Evolutionary conservation across 129 eudicot genomes (phyloP).

Genomic region (Calendula officinalis): DNA sequence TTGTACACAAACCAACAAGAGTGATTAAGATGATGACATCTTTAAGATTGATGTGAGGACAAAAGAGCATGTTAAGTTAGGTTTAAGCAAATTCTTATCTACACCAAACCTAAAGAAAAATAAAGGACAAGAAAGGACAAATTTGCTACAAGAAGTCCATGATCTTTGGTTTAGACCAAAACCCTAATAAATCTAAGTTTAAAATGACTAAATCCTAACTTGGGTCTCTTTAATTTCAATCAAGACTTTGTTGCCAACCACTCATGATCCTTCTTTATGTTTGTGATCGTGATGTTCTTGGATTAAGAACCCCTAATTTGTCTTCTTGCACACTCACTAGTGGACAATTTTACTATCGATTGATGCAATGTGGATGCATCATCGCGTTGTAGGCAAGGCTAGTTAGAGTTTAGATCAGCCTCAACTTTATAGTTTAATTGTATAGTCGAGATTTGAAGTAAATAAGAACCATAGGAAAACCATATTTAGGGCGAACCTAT

Average conservation of each 20-base stretch:
- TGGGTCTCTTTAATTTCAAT: slow-evolving; percentile 39
- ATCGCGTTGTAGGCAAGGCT: not conserved
- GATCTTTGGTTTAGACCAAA: slow-evolving; percentile 52
- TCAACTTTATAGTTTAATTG: not conserved
- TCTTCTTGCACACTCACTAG: slow-evolving; percentile 32
- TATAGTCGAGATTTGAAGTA: not conserved
- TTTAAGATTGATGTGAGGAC: slow-evolving; percentile 19
- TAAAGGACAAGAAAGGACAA: slow-evolving; percentile 46
- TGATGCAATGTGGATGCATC: slow-evolving; percentile 5
- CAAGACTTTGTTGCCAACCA: slow-evolving; percentile 45
- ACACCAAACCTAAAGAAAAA: slow-evolving; percentile 42
- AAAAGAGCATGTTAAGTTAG: slow-evolving; percentile 51
- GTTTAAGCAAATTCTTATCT: slow-evolving; percentile 42
- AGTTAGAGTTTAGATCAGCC: slow-evolving; percentile 4
- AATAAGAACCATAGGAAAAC: not conserved
- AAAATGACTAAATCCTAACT: slow-evolving; percentile 54
- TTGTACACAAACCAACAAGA: slow-evolving; percentile 29
- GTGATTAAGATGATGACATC: slow-evolving; percentile 22
- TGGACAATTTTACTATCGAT: slow-evolving; percentile 22
- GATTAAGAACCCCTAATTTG: slow-evolving; percentile 29
- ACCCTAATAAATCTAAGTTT: slow-evolving; percentile 34
- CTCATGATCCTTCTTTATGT: slow-evolving; percentile 28
- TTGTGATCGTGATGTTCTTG: slow-evolving; percentile 21
- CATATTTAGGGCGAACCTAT: not conserved
- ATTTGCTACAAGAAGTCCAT: slow-evolving; percentile 35